phyloP scores from a whole-genome alignment of 805 yeast species.

The Saturnispora ahearnii region DNA sequence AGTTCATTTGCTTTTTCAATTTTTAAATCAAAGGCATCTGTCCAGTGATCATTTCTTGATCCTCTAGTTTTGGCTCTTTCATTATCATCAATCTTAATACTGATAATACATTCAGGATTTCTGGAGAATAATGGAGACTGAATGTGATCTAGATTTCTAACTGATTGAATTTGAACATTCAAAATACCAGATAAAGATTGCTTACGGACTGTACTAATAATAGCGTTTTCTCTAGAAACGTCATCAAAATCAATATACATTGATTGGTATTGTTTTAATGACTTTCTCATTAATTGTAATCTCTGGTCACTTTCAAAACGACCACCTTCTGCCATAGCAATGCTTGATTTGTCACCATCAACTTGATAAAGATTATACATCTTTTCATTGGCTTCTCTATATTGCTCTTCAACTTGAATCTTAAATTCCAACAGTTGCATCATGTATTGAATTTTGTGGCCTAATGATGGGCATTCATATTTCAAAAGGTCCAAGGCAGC shows the following conservation, averaged over 20 bases:
- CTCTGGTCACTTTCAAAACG: constrained; percentile 76
- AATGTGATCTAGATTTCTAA: constrained; percentile 88
- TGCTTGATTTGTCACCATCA: constrained; percentile 84
- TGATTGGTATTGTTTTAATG: constrained; percentile 81
- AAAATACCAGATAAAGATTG: constrained; percentile 79
- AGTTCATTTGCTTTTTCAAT: constrained; percentile 90
- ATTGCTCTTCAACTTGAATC: constrained; percentile 88
- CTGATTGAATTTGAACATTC: constrained; percentile 60
- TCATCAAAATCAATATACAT: constrained; percentile 71
- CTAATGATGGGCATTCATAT: constrained; percentile 89
- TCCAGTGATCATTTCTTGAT: constrained; percentile 71
- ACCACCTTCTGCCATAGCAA: constrained; percentile 85
- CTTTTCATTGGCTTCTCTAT: constrained; percentile 86
- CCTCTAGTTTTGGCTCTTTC: constrained; percentile 68
- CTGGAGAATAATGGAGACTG: constrained; percentile 73
- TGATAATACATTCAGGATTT: constrained; percentile 69
- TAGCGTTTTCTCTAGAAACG: constrained; percentile 54
- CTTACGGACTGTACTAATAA: constrained; percentile 63
- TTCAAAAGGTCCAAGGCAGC: constrained; percentile 75
- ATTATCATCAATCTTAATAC: constrained; percentile 82
- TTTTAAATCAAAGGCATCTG: constrained; percentile 69
- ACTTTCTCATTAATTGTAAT: constrained; percentile 71
- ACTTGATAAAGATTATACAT: constrained; percentile 74
- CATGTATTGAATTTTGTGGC: constrained; percentile 93
- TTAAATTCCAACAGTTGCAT: constrained; percentile 90